Evolutionary conservation across 2,329 filamentous ascomycete species (phyloP), one percentile per base, ranked within the genome.

Genomic region (Pseudopyricularia cyperi): DNA sequence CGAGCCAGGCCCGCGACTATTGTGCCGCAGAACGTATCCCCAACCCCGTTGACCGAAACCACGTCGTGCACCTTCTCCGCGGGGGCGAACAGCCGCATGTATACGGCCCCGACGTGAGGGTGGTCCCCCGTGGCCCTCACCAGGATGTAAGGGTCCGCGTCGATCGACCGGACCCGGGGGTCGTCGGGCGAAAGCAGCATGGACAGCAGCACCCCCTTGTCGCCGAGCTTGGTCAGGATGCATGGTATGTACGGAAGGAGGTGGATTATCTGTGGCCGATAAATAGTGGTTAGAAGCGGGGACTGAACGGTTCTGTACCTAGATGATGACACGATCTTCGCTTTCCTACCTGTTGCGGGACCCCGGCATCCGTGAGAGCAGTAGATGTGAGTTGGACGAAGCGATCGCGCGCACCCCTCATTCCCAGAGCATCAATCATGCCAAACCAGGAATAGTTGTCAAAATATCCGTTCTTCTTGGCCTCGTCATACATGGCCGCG

Each of bases 21-120:
- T 14, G 89, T 85, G 0, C 91, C 93, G 8, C 94, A 72, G 64
- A 97, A 90, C 0, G 93, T 96, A 67, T 98, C 93, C 0, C 93
- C 93, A 2, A 89, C 89, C 0, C 91, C 93, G 64, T 97, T 97
- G 9, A 97, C 91, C 47, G 89, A 95, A 1, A 91, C 81, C 1
- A 95, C 74, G 26, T 93, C 80, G 19, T 76, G 68, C 0, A 95
- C 74, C 15, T 71, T 68, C 62, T 86, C 81, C 1, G 77, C 78
- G 0, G 85, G 73, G 0, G 86, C 80, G 63, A 88, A 87, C 19
- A 79, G 58, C 33, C 78, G 65, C 83, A 96, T 89, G 62, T 96
- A 96, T 3, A 96, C 75, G 0, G 90, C 91, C 0, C 89, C 82
- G 0, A 83, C 71, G 9, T 72, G 66, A 1, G 69, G 70, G 30